These are phyloP conservation scores for Vicia villosa DNA, from an alignment of 306 rosid genomes.

Conservation along the genomic window DNA sequence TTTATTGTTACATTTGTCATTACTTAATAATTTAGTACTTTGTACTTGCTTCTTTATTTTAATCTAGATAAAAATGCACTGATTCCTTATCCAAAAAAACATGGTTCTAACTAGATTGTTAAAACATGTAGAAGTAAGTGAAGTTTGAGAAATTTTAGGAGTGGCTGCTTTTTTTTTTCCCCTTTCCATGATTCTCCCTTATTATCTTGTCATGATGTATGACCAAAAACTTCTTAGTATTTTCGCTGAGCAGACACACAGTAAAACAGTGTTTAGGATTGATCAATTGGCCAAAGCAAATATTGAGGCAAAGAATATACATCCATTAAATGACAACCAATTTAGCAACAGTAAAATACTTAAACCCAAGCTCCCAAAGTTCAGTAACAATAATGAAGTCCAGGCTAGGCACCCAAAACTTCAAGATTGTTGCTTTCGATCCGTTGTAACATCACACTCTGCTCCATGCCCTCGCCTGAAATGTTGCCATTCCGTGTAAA, in stretches of 20 bases:
- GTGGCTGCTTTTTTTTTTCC: not conserved
- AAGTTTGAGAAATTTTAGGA: conserved; percentile 1
- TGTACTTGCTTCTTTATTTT: conserved; percentile 7
- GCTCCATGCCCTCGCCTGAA: conserved; percentile 12
- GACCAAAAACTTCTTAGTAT: conserved; percentile 25
- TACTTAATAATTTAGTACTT: conserved; percentile 13
- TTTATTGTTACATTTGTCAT: conserved; percentile 20
- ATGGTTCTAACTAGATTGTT: conserved; percentile 12
- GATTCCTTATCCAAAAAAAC: conserved; percentile 5
- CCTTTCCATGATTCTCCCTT: conserved; percentile 8
- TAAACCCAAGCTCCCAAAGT: conserved; percentile 16
- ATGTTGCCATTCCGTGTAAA: conserved; percentile 15
- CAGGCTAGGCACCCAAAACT: conserved; percentile 28
- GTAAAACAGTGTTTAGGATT: conserved; percentile 21
- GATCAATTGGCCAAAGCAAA: conserved; percentile 13
- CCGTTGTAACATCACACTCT: conserved; percentile 10
- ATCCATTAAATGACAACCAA: conserved; percentile 25
- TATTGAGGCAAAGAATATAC: conserved; percentile 36
- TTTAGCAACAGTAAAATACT: conserved; percentile 21
- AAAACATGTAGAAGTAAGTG: not conserved
- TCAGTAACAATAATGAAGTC: conserved; percentile 13
- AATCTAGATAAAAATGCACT: conserved; percentile 22
- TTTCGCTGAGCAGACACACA: conserved; percentile 27
- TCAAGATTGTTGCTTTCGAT: conserved; percentile 27
- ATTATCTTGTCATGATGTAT: conserved; percentile 23